Evolutionary conservation across 2,329 filamentous ascomycete genomes (phyloP).

Genomic region (Cadophora sp.): DNA sequence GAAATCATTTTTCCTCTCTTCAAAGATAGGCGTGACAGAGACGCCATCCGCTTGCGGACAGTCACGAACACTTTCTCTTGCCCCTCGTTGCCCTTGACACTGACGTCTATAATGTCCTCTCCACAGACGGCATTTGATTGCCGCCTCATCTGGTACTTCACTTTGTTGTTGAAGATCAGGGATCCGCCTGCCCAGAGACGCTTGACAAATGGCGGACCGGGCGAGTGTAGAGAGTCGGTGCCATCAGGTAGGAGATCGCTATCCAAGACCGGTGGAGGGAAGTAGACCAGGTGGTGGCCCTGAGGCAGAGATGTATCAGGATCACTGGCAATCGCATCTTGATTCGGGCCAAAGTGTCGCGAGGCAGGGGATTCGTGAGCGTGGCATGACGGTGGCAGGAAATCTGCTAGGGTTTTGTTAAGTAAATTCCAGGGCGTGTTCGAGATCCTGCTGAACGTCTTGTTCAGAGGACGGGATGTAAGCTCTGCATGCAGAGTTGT

Average conservation of each 20-base stretch:
- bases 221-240: slow-evolving; percentile 80
- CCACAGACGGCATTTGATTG: slow-evolving; percentile 50
- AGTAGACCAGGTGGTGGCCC: slow-evolving; percentile 87
- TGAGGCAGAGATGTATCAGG: slow-evolving; percentile 51
- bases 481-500: slow-evolving; percentile 34
- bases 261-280: slow-evolving; percentile 72
- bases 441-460: slow-evolving; percentile 58
- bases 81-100: slow-evolving; percentile 36
- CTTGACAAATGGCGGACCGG: slow-evolving; percentile 73
- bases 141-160: slow-evolving; percentile 38
- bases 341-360: neutral
- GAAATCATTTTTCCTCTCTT: neutral
- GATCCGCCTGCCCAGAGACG: slow-evolving; percentile 91
- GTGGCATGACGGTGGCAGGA: slow-evolving; percentile 52
- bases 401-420: slow-evolving; percentile 63
- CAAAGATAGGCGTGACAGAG: neutral
- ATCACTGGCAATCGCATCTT: neutral
- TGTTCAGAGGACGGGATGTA: slow-evolving; percentile 35
- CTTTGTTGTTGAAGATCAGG: slow-evolving; percentile 58
- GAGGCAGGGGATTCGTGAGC: slow-evolving; percentile 30
- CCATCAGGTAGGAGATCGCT: slow-evolving; percentile 78
- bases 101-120: slow-evolving; percentile 55
- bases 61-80: slow-evolving; percentile 44
- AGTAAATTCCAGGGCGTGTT: slow-evolving; percentile 72
- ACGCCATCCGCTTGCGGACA: slow-evolving; percentile 39